phyloP scores from a whole-genome alignment of 192 early-diverging fungal genomes.

The Rhizophagus prolifer region DNA sequence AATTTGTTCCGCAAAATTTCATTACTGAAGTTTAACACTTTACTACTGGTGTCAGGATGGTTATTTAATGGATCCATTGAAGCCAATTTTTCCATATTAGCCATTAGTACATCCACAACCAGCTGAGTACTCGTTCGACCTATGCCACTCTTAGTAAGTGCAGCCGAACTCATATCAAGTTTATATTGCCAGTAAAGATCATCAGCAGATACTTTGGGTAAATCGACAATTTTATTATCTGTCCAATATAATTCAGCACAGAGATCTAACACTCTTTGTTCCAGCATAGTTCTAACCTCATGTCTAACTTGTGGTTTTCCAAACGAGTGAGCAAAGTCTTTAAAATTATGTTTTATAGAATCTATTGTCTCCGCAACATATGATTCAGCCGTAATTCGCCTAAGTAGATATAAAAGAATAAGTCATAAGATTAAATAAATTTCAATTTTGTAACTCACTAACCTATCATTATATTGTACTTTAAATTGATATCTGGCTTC shows the following conservation, averaged over 20 bases:
- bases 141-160: slow-evolving; percentile 92
- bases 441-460: slow-evolving; percentile 24
- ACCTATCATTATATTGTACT: slow-evolving; percentile 96
- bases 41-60: slow-evolving; percentile 76
- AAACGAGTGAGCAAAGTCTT: slow-evolving; percentile 88
- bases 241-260: slow-evolving; percentile 92
- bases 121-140: slow-evolving; percentile 90
- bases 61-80: slow-evolving; percentile 81
- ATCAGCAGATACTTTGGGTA: slow-evolving; percentile 62
- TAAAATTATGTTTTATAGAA: slow-evolving; percentile 89
- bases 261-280: slow-evolving; percentile 86
- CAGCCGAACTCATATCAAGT: slow-evolving; percentile 77
- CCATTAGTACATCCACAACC: slow-evolving; percentile 84
- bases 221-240: slow-evolving; percentile 65
- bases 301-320: slow-evolving; percentile 91
- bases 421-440: background rate
- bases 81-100: slow-evolving; percentile 78
- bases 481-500: slow-evolving; percentile 98
- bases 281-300: slow-evolving; percentile 90
- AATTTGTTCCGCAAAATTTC: slow-evolving; percentile 86
- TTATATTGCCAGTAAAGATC: slow-evolving; percentile 83
- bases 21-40: slow-evolving; percentile 80
- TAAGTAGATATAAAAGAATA: background rate
- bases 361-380: slow-evolving; percentile 96
- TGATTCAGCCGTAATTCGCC: slow-evolving; percentile 83